Evolutionary conservation across 495 filamentous ascomycete genomes (phyloP).

Genomic region (Trichoderma erinaceum): DNA sequence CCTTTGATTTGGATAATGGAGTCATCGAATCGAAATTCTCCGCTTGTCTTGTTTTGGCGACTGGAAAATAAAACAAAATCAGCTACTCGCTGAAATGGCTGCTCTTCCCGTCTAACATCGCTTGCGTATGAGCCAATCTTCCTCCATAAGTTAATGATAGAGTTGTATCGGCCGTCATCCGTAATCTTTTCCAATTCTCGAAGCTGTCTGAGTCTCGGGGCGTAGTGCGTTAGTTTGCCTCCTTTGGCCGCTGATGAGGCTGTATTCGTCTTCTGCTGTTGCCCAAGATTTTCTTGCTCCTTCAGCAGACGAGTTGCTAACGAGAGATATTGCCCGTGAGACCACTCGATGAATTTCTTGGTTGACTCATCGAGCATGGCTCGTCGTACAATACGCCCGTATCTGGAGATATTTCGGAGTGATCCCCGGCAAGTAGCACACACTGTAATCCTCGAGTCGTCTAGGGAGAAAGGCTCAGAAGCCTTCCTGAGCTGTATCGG

Average conservation of each 20-base stretch:
- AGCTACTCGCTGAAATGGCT: conserved; percentile 54
- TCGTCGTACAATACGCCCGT: conserved; percentile 59
- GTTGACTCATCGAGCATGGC: conserved; percentile 61
- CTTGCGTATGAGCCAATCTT: conserved; percentile 38
- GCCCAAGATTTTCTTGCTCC: conserved; percentile 21
- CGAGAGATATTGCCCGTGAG: conserved; percentile 42
- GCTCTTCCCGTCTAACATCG: conserved; percentile 47
- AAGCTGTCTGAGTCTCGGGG: not conserved
- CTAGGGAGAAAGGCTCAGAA: conserved; percentile 47
- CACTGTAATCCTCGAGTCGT: conserved; percentile 39
- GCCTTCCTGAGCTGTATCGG: conserved; percentile 38
- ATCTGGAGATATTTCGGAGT: conserved; percentile 56
- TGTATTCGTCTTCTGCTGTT: not conserved
- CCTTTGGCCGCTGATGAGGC: not conserved
- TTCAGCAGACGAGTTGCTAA: conserved; percentile 33
- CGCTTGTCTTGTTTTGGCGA: conserved; percentile 31
- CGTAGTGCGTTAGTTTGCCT: not conserved
- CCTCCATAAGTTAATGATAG: conserved; percentile 34
- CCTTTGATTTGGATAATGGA: conserved; percentile 44
- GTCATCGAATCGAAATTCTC: conserved; percentile 39
- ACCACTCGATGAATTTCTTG: conserved; percentile 57
- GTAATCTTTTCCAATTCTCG: conserved; percentile 22
- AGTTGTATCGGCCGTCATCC: conserved; percentile 33
- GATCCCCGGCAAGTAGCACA: conserved; percentile 62
- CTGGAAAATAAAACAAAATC: conserved; percentile 46